A percentile compares a stretch with the other conserved stretches of the same genome.
phyloP scores from a whole-genome alignment of 2,329 filamentous ascomycete species.

The Cadophora malorum region DNA sequence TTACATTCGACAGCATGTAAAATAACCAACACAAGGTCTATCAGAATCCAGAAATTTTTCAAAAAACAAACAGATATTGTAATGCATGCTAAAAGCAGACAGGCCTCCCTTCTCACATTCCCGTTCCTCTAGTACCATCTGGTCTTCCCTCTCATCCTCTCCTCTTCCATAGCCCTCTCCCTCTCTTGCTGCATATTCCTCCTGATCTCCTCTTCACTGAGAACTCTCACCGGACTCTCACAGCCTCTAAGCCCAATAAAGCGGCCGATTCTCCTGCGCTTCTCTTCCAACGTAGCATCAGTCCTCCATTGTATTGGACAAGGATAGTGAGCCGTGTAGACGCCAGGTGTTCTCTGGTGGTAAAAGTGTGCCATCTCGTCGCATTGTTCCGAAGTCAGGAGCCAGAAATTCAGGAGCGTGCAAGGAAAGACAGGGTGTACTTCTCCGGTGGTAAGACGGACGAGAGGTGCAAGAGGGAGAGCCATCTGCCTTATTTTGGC shows the following conservation, averaged over 20 bases:
- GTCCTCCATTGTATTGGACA: conserved; percentile 68
- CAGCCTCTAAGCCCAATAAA: conserved; percentile 76
- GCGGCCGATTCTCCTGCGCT: conserved; percentile 73
- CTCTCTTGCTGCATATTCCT: conserved; percentile 50
- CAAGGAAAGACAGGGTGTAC: conserved; percentile 69
- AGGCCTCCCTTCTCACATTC: too few relatives aligned
- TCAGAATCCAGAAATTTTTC: not conserved
- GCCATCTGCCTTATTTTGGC: conserved; percentile 71
- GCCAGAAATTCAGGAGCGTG: conserved; percentile 74
- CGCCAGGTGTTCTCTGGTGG: conserved; percentile 67
- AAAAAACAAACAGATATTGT: not conserved
- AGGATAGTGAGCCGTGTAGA: conserved; percentile 67
- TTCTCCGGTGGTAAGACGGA: conserved; percentile 65
- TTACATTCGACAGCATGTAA: not conserved
- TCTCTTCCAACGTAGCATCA: conserved; percentile 61
- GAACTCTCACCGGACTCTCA: conserved; percentile 53
- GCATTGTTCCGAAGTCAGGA: conserved; percentile 73
- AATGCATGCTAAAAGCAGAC: conserved; percentile 10
- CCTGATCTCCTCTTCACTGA: conserved; percentile 38
- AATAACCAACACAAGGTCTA: conserved; percentile 1
- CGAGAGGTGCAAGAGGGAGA: conserved; percentile 69
- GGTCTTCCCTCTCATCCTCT: conserved; percentile 43
- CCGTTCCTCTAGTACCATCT: conserved; percentile 36
- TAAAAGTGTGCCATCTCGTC: conserved; percentile 76
- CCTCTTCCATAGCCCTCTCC: conserved; percentile 48